Base-by-base conservation (phyloP, 345 rosid species). In the Microthlaspi erraticum region DNA sequence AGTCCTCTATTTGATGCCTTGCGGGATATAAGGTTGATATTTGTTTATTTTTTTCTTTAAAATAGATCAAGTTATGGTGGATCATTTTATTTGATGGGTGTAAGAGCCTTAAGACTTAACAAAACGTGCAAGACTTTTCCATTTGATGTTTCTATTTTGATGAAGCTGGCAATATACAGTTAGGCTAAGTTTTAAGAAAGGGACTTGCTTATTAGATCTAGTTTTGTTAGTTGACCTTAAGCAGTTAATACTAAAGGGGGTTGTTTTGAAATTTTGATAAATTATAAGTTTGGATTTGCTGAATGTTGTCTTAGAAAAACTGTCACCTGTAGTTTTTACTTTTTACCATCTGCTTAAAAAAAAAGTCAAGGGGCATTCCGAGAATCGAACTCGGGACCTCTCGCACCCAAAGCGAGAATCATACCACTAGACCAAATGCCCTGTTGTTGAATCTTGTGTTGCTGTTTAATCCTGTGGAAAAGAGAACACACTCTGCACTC, bases 381-480 rank as follows among this genome's bases (percentile, higher is more conserved):
- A 82, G 85, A 90, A 88, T 80, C 70, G 64, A 84, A 85, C 85
- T 86, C 79, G 72, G 83, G 92, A 89, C 89, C 85, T 85, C 90
- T 92, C 78, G 81, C 91, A 81, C 88, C 90, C 88, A 81, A 85
- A 92, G 90, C 84, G 74, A 87, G 91, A 87, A 88, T 84, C 87
- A 83, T 84, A 82, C 91, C 88, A 89, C 88, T 86, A 87, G 86
- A 82, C 88, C 86, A 86, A 86, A 82, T 84, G 83, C 87, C 84
- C 66, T 2, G 14, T 61, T 56, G 42, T 10, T 41, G 1, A 23
- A 2, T 23, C 2, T 23, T 1, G 2, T 4, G 23, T 23, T 23
- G 26, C 2, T 23, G 26, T 1, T 23, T 23, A 23, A 23, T 23
- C 26, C 26, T 23, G 26, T 1, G 26, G 1, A 23, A 23, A 23